Evolutionary conservation across 805 yeast genomes (phyloP).

Genomic region (Kurtzmaniella cleridarum): DNA sequence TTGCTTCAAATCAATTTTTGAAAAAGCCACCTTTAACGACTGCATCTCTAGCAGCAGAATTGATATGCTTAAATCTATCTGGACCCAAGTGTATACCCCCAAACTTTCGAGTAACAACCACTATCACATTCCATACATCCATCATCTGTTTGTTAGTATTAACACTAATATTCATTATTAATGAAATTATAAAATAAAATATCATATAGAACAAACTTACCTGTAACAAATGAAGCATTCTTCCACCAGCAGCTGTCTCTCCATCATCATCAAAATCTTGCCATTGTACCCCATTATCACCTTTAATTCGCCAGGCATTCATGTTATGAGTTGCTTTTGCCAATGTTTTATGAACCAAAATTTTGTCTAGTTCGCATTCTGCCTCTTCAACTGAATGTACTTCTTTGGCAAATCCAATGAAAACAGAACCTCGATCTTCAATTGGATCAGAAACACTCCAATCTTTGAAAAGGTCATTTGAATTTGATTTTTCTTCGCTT

Average conservation of each 20-base stretch:
- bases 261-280: constrained; percentile 98
- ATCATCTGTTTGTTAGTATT: constrained; percentile 41
- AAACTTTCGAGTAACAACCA: constrained; percentile 86
- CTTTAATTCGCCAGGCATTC: constrained; percentile 76
- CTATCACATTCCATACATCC: constrained; percentile 82
- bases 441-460: constrained; percentile 80
- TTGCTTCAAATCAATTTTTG: constrained; percentile 18
- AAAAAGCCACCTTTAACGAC: constrained; percentile 58
- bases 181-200: background rate
- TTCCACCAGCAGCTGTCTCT: constrained; percentile 91
- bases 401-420: constrained; percentile 66
- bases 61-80: constrained; percentile 90
- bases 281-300: constrained; percentile 47
- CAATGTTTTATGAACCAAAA: constrained; percentile 63
- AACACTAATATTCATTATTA: background rate
- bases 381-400: constrained; percentile 71
- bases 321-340: constrained; percentile 72
- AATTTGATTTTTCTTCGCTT: constrained; percentile 4
- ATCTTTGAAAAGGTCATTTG: constrained; percentile 49
- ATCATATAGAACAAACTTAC: constrained; percentile 24
- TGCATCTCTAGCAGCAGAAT: constrained; percentile 82
- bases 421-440: constrained; percentile 78
- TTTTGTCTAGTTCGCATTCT: constrained; percentile 38
- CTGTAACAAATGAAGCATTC: constrained; percentile 72
- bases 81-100: constrained; percentile 93